Conservation (phyloP, 1,284 basidiomycete genomes). For the Earliella scabrosa region DNA sequence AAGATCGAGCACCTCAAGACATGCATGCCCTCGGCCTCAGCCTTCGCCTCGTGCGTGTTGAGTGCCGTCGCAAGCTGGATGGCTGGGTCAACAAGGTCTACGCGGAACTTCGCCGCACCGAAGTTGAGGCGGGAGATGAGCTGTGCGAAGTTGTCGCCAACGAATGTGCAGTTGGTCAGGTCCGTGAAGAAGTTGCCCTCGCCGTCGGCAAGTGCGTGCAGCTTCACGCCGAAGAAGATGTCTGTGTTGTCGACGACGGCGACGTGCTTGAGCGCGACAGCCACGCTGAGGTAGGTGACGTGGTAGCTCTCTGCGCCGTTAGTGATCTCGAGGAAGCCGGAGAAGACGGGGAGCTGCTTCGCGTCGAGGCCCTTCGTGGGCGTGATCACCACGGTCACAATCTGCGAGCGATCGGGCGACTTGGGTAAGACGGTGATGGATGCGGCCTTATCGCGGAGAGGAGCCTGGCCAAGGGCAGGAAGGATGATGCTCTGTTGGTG, state of each 20-base stretch:
- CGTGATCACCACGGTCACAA: slow-evolving; percentile 38
- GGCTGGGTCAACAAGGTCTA: slow-evolving; percentile 46
- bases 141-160: slow-evolving; percentile 46
- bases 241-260: slow-evolving; percentile 55
- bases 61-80: slow-evolving; percentile 32
- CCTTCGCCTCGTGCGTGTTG: slow-evolving; percentile 30
- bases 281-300: slow-evolving; percentile 55
- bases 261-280: slow-evolving; percentile 50
- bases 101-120: slow-evolving; percentile 55
- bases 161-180: slow-evolving; percentile 57
- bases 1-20: slow-evolving; percentile 18
- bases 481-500: slow-evolving; percentile 40
- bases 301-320: slow-evolving; percentile 47
- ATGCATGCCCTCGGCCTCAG: neutral
- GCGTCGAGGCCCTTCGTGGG: slow-evolving; percentile 50
- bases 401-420: slow-evolving; percentile 35
- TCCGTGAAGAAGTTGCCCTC: slow-evolving; percentile 42
- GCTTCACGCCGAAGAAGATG: slow-evolving; percentile 45
- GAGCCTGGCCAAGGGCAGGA: slow-evolving; percentile 51
- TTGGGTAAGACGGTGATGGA: slow-evolving; percentile 43
- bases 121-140: slow-evolving; percentile 53
- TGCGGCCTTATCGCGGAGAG: slow-evolving; percentile 48
- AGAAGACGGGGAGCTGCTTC: slow-evolving; percentile 58
- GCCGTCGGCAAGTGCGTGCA: slow-evolving; percentile 48
- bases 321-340: slow-evolving; percentile 58